Conservation (phyloP, 768 basidiomycete genomes). For the Boletus sp. region DNA sequence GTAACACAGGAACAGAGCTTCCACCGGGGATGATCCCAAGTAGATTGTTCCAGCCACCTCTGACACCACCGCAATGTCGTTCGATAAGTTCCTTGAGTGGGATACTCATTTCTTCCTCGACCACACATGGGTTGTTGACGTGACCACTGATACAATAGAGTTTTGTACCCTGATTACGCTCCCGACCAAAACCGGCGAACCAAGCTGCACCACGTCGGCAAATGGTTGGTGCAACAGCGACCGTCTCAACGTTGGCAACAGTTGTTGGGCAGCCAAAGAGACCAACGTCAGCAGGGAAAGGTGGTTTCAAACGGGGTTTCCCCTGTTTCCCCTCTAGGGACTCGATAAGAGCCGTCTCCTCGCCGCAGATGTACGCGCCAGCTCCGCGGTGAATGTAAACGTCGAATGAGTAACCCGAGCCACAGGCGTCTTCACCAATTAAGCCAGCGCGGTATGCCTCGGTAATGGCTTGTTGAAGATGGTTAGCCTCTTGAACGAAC, state of each 20-base stretch:
- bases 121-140: conserved; percentile 96
- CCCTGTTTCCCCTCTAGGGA: conserved; percentile 97
- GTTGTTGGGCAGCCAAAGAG: conserved; percentile 97
- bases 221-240: conserved; percentile 96
- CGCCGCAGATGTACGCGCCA: conserved; percentile 97
- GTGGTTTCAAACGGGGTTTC: conserved; percentile 95
- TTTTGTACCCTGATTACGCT: conserved; percentile 96
- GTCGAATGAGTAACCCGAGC: conserved; percentile 91
- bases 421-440: conserved; percentile 89
- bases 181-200: conserved; percentile 92
- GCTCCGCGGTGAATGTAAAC: conserved; percentile 98
- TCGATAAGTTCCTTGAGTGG: conserved; percentile 91
- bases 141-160: conserved; percentile 95
- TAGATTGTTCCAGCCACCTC: conserved; percentile 95
- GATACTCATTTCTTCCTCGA: conserved; percentile 99
- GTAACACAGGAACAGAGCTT: conserved; percentile 90
- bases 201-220: conserved; percentile 84
- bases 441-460: conserved; percentile 91
- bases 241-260: conserved; percentile 98
- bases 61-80: conserved; percentile 94
- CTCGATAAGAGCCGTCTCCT: conserved; percentile 98
- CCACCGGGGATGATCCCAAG: conserved; percentile 97
- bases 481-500: conserved; percentile 92
- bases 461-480: conserved; percentile 92
- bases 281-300: conserved; percentile 98